phyloP scores from a whole-genome alignment of 208 protist species.

The Paratrypanosoma confusum region DNA sequence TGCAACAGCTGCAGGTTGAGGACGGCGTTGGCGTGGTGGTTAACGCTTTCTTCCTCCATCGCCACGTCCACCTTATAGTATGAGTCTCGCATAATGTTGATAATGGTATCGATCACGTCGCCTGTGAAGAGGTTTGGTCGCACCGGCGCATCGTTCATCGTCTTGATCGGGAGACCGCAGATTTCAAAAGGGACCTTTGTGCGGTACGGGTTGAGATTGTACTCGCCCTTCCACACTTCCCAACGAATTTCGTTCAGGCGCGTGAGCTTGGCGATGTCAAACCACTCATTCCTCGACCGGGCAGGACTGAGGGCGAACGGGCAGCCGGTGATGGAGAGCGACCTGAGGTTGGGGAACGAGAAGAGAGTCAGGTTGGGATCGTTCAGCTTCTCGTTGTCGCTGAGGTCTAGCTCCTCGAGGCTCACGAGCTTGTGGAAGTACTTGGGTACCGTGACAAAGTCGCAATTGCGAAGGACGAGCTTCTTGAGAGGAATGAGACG shows the following conservation, averaged over 20 bases:
- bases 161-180: conserved; percentile 40
- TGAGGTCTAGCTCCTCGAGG: conserved; percentile 74
- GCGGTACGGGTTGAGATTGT: conserved; percentile 75
- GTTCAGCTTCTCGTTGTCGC: conserved; percentile 66
- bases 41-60: conserved; percentile 57
- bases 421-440: conserved; percentile 80
- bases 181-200: conserved; percentile 80
- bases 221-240: conserved; percentile 61
- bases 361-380: conserved; percentile 84
- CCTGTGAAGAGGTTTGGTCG: conserved; percentile 60
- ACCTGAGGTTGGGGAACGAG: conserved; percentile 55
- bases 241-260: conserved; percentile 61
- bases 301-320: conserved; percentile 61
- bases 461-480: conserved; percentile 57
- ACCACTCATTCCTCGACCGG: conserved; percentile 71
- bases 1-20: conserved; percentile 31
- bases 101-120: conserved; percentile 62
- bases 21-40: conserved; percentile 49
- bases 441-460: conserved; percentile 65
- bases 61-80: conserved; percentile 83
- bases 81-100: conserved; percentile 70
- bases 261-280: conserved; percentile 70
- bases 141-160: conserved; percentile 62
- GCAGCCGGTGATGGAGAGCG: conserved; percentile 74
- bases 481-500: conserved; percentile 57